phyloP scores from a whole-genome alignment of 495 filamentous ascomycete species.

The Aspergillus wentii region DNA sequence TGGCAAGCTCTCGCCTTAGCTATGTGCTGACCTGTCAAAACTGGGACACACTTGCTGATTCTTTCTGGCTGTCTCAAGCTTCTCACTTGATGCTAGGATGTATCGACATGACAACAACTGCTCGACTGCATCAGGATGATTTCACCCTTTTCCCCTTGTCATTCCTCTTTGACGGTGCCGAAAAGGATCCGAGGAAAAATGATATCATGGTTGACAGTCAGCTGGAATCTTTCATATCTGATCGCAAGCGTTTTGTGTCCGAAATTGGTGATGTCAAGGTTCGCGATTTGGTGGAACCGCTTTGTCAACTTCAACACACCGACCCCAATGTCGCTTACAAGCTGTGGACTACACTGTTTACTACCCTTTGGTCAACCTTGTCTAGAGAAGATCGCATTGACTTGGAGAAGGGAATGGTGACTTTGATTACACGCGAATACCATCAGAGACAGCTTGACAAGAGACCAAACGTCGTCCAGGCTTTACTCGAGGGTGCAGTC shows the following conservation, averaged over 20 bases:
- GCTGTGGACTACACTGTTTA: conserved; percentile 88
- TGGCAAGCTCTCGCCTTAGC: conserved; percentile 75
- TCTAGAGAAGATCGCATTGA: conserved; percentile 86
- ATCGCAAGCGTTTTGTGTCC: conserved; percentile 72
- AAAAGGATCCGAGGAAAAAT: conserved; percentile 66
- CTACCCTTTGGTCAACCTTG: conserved; percentile 86
- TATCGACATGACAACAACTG: conserved; percentile 73
- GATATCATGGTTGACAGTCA: conserved; percentile 74
- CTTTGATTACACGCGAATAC: conserved; percentile 87
- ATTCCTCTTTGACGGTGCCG: conserved; percentile 56
- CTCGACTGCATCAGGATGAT: conserved; percentile 76
- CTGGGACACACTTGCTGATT: conserved; percentile 92
- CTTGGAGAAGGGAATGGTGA: conserved; percentile 81
- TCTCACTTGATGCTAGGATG: conserved; percentile 86
- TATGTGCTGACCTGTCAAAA: conserved; percentile 93
- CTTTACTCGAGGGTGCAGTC: conserved; percentile 78
- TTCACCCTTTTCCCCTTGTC: conserved; percentile 70
- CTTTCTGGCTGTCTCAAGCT: conserved; percentile 94
- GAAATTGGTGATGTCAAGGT: conserved; percentile 80
- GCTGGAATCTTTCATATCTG: conserved; percentile 71
- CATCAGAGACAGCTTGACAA: conserved; percentile 91
- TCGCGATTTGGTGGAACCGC: conserved; percentile 81
- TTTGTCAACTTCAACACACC: conserved; percentile 92
- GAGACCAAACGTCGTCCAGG: conserved; percentile 90
- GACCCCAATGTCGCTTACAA: conserved; percentile 73